Evolutionary conservation across 1,284 basidiomycete species (phyloP), one percentile per base, ranked within the genome.

Genomic region (Ganoderma multipileum): DNA sequence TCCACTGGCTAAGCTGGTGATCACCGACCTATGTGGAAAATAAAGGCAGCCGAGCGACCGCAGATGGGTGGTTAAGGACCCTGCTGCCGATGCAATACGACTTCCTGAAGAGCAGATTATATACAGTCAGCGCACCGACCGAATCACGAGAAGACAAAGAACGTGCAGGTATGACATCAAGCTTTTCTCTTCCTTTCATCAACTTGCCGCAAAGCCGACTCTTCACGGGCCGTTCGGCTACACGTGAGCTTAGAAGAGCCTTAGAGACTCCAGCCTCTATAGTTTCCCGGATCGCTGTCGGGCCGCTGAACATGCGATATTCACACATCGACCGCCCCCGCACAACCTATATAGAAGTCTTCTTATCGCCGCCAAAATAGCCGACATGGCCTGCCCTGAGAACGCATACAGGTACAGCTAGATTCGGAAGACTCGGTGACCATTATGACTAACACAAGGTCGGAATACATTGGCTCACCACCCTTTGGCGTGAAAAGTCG

Each of bases 141-240:
- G 8, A 58, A 23, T n/a, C 33, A 58, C 55, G 69, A 67, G 69
- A 70, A 70, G 69, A 28, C 9, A 54, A 54, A 39, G 28, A 12
- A 60, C 63, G 23, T 12, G 66, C 66, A 66, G 66, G 61, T 66
- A 68, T 70, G 66, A 66, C 69, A 66, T 70, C 66, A 70, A 70
- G 64, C 47, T 60, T 26, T 63, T 39, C 47, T 65, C 50, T 60
- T 44, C 28, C 64, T 58, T 62, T n/a, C n/a, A 52, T n/a, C 41
- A 42, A 66, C 58, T 68, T 66, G 41, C 23, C 55, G 58, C 69
- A 62, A 62, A 26, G 58, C 63, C 50, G 63, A 57, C 61, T 47
- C 20, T 12, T 23, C 36, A 36, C 69, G 69, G 69, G 36, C 69
- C 69, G 69, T 23, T n/a, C 16, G 26, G 59, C 26, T 55, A 55